Base-by-base conservation (phyloP, 2,329 filamentous ascomycete genomes). In the Paecilomyces sp. region DNA sequence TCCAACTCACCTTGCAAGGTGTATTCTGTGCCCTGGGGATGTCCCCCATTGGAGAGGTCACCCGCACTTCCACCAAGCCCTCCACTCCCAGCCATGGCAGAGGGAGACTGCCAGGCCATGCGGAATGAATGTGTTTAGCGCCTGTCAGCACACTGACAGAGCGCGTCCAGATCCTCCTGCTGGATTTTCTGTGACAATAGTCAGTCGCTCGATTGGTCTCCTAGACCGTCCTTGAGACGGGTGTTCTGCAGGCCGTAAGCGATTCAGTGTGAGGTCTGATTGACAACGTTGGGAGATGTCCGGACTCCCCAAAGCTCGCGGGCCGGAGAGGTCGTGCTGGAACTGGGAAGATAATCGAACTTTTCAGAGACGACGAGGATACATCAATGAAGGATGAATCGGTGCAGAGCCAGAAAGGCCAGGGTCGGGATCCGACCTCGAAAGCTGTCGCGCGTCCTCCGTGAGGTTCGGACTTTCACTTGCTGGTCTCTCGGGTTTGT, bases 61-160 rank as follows among this genome's bases (percentile, higher is more conserved):
- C 73, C 74, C 63, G 73, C 73, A 58, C 76, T 78, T 57, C 79
- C 80, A 57, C 77, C 75, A 64, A 78, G 79, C 63, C 79, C 81
- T 74, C 82, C 83, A 71, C 80, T 80, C 66, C 82, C 77, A 70
- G 74, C 80, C 78, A 85, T 83, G 74, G 83, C 83, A 71, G 83
- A 85, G 72, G 84, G 82, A 74, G 84, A 86, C 80, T 88, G 87
- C 85, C 85, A 89, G 77, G 87, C 85, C 87, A 89, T 89, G 69
- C 68, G 69, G 70, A 62, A 52, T 61, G 57, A 57, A 25, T 5
- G 5, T 25, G 51, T 53, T 30, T 25, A 53, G 51, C 51, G 51
- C 8, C 41, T 47, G 41, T 47, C 41, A 47, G 41, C 15, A 47
- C 41, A 47, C 41, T 47, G 41, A 47, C 41, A 22, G 41, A 47